phyloP scores from a whole-genome alignment of 306 rosid genomes.

The Rosa multiflora region DNA sequence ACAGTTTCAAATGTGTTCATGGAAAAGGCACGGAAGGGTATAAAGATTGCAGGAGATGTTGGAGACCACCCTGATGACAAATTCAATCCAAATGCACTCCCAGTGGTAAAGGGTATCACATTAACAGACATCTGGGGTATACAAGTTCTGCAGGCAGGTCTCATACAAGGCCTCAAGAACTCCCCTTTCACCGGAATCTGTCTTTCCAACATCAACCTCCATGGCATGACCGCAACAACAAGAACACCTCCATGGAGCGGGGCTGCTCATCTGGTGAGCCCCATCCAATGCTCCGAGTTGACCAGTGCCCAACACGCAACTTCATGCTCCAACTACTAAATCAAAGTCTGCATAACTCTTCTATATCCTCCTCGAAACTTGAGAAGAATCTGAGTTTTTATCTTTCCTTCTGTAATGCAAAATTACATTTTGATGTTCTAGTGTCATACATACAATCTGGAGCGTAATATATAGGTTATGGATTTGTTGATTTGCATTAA shows the following conservation, averaged over 20 bases:
- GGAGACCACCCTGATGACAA: conserved; percentile 81
- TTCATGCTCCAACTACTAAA: conserved; percentile 49
- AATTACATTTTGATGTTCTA: no score
- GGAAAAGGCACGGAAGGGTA: conserved; percentile 63
- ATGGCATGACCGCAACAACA: conserved; percentile 29
- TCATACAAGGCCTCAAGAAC: conserved; percentile 50
- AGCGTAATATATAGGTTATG: no score
- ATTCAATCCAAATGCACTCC: conserved; percentile 72
- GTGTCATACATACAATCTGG: no score
- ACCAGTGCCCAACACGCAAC: conserved; percentile 25
- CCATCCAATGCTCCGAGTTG: conserved; percentile 66
- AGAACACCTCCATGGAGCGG: conserved; percentile 65
- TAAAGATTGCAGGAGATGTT: conserved; percentile 71
- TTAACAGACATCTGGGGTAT: conserved; percentile 70
- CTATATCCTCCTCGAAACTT: background rate
- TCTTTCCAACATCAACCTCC: conserved; percentile 66
- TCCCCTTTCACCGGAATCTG: conserved; percentile 81
- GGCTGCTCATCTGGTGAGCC: conserved; percentile 60
- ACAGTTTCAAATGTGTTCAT: conserved; percentile 57
- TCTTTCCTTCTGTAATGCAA: background rate
- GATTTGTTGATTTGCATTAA: no score
- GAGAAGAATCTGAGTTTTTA: background rate
- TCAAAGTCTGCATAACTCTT: background rate
- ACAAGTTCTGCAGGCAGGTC: conserved; percentile 80
- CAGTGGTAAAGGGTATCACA: conserved; percentile 62